Base-by-base conservation (phyloP, 805 yeast genomes). In the Millerozyma miso region DNA sequence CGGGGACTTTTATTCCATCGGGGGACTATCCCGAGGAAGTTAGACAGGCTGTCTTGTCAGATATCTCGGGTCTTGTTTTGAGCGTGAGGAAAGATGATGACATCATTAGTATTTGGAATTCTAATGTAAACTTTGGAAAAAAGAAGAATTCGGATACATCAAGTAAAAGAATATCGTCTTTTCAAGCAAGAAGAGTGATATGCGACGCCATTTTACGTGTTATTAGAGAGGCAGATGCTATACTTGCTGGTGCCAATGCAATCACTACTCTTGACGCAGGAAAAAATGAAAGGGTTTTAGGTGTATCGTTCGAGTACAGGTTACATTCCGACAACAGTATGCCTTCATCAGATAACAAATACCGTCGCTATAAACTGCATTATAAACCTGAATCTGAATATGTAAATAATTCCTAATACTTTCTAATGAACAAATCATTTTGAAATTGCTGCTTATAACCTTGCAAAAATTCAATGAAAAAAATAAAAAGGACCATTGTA, bases 101-200 rank as follows among this genome's bases (percentile, higher is more conserved):
- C 50, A 73, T 79, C 31, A 65, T 82, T 41, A 67, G 78, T 43
- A 67, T 82, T 38, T 82, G 88, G 88, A 81, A 80, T 60, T 69
- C 76, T 16, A 76, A 76, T 52, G 53, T 68, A 34, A 66, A 67
- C 40, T 65, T 67, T 43, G 47, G 57, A 32, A 54, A 38, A 62
- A 54, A 19, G 55, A 55, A 37, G 58, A 51, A 14, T 12, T 45
- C 51, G 46, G 46, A 51, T 43, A 41, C 44, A 44, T 54, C 59
- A 47, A 43, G 48, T 12, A 50, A 57, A 32, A 63, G 62, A 40
- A 58, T 70, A 45, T 68, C 75, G 6, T 62, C 72, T 20, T 71
- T 73, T 54, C 69, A 66, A 47, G 73, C 74, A 15, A 58, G 74
- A 46, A 58, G 79, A 40, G 58, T 70, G 31, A 65, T 75, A 33